Percentiles rank a stretch among this genome's conserved stretches.
Conservation (phyloP, 768 basidiomycete genomes). For the Fomitopsis serialis region DNA sequence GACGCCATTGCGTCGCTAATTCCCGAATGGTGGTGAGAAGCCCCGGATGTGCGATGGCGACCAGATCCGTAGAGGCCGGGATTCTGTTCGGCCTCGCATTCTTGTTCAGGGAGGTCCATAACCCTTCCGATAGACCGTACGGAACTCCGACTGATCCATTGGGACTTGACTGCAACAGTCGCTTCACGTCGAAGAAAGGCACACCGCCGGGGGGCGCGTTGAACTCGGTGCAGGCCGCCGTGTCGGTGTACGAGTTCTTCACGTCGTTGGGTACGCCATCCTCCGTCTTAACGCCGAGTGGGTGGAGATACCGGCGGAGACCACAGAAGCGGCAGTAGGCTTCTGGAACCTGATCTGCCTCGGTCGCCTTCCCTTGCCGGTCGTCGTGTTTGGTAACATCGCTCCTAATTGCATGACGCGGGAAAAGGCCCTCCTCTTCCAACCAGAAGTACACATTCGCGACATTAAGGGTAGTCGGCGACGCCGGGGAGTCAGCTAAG, state of each 20-base stretch:
- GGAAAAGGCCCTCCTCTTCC: conserved; percentile 35
- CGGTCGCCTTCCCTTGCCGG: background rate
- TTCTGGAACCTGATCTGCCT: conserved; percentile 4
- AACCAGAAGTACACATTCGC: conserved; percentile 42
- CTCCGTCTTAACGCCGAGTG: conserved; percentile 8
- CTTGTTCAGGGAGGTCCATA: background rate
- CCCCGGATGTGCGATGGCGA: conserved; percentile 23
- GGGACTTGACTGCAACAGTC: conserved; percentile 3
- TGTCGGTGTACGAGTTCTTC: background rate
- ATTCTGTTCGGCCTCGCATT: background rate
- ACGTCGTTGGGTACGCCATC: background rate
- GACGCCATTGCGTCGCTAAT: conserved; percentile 5
- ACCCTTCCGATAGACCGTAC: background rate
- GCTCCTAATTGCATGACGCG: conserved; percentile 16
- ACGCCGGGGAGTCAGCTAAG: conserved; percentile 13
- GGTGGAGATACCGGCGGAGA: conserved; percentile 15
- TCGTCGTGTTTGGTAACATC: conserved; percentile 2
- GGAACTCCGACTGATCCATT: background rate
- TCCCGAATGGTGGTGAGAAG: conserved; percentile 19
- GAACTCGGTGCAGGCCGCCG: conserved; percentile 9
- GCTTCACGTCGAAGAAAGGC: conserved; percentile 9
- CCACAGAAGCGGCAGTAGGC: conserved; percentile 20
- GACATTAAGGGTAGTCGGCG: conserved; percentile 25
- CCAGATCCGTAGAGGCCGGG: conserved; percentile 15
- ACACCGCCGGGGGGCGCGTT: conserved; percentile 1